Evolutionary conservation across 2,329 filamentous ascomycete genomes (phyloP).

Genomic region (Fusarium multiceps): DNA sequence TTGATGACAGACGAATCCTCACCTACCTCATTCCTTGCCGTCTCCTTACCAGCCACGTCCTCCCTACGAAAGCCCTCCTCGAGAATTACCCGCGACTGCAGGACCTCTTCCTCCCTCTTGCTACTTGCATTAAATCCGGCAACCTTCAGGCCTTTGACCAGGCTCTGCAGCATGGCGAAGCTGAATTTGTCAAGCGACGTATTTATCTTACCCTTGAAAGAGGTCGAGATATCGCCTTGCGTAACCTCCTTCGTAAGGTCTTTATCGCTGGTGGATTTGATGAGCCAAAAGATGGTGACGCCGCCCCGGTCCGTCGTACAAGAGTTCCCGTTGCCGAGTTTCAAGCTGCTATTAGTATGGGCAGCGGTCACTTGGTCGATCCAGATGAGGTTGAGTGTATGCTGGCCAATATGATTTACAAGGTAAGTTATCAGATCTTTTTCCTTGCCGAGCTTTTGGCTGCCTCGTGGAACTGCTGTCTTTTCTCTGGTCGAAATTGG

Average conservation of each 20-base stretch:
- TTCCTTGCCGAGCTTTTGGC: slow-evolving; percentile 6
- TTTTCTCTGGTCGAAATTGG: background rate
- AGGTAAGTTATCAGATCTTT: slow-evolving; percentile 66
- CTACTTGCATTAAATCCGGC: slow-evolving; percentile 81
- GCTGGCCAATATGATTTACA: slow-evolving; percentile 97
- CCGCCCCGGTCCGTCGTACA: slow-evolving; percentile 73
- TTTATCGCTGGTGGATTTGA: slow-evolving; percentile 88
- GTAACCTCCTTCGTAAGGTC: slow-evolving; percentile 92
- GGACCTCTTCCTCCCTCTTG: slow-evolving; percentile 80
- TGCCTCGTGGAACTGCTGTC: slow-evolving; percentile 7
- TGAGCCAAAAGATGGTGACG: slow-evolving; percentile 75
- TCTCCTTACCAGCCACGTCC: slow-evolving; percentile 85
- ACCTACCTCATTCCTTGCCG: slow-evolving; percentile 96
- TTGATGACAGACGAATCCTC: slow-evolving; percentile 76
- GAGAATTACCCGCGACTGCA: slow-evolving; percentile 80
- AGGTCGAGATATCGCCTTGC: slow-evolving; percentile 88
- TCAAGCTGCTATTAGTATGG: slow-evolving; percentile 82
- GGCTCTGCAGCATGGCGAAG: slow-evolving; percentile 82
- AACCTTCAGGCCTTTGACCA: slow-evolving; percentile 86
- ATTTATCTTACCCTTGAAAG: slow-evolving; percentile 96
- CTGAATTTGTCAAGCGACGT: slow-evolving; percentile 91
- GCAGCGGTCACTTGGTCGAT: slow-evolving; percentile 76
- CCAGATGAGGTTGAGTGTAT: slow-evolving; percentile 95
- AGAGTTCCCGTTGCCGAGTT: slow-evolving; percentile 88
- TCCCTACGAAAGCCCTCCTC: slow-evolving; percentile 79